A percentile compares a stretch with the other conserved stretches of the same genome.
These are phyloP conservation scores for Pseudogymnoascus sp. DNA, from an alignment of 2,329 filamentous ascomycete genomes.

Conservation along the genomic window DNA sequence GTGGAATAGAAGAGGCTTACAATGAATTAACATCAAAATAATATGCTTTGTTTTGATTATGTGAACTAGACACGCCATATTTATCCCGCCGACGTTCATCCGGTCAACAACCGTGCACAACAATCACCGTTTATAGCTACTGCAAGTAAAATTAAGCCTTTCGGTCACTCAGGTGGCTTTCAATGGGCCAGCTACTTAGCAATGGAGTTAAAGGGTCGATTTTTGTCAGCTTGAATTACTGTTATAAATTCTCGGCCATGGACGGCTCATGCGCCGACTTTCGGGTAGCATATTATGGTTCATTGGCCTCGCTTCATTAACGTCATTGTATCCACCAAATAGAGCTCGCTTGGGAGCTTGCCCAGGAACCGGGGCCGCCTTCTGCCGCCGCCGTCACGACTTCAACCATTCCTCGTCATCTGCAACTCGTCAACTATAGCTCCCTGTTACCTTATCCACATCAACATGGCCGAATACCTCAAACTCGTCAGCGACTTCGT, in stretches of 20 bases:
- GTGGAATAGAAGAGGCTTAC: conserved; percentile 7
- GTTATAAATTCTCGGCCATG: not conserved
- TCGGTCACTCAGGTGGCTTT: not conserved
- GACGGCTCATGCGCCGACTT: not conserved
- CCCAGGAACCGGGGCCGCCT: conserved; percentile 5
- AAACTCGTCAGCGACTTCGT: conserved; percentile 29
- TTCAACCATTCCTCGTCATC: not conserved
- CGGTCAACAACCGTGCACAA: not conserved
- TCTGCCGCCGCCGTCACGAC: conserved; percentile 1
- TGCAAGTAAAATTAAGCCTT: not conserved
- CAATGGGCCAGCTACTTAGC: not conserved
- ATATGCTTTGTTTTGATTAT: not conserved
- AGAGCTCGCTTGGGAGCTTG: conserved; percentile 8
- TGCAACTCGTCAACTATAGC: not conserved
- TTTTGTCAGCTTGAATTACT: not conserved
- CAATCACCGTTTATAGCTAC: not conserved
- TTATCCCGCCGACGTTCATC: not conserved
- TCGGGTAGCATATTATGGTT: not conserved
- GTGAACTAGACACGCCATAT: not conserved
- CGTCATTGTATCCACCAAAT: conserved; percentile 9
- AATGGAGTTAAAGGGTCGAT: not conserved
- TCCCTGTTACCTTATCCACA: not conserved
- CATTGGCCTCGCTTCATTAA: conserved; percentile 4
- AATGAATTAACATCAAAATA: conserved; percentile 7
- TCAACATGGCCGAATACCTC: conserved; percentile 6